Conservation (phyloP, 345 rosid species). For the Aquilaria yunnanensis region DNA sequence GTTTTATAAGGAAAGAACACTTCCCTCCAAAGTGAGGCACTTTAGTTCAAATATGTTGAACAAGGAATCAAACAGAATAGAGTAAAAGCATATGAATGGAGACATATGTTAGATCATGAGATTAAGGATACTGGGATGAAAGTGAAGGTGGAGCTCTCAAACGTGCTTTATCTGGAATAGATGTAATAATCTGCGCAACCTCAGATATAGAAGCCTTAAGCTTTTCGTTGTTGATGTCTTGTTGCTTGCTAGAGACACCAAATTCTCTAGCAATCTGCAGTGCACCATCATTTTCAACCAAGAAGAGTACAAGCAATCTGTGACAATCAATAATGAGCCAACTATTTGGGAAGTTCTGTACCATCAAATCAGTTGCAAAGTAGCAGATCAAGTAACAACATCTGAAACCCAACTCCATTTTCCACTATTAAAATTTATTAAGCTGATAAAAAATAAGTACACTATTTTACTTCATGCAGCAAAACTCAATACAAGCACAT, state of each 20-base stretch:
- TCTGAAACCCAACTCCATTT: not conserved
- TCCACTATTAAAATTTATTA: too few relatives aligned
- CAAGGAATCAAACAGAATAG: not conserved
- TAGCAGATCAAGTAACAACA: conserved; percentile 1
- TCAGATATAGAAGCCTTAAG: conserved; percentile 39
- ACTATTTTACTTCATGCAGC: too few relatives aligned
- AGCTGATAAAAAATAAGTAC: too few relatives aligned
- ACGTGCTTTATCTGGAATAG: conserved; percentile 89
- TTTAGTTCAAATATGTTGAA: conserved; percentile 6
- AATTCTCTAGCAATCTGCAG: conserved; percentile 54
- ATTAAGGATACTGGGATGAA: conserved; percentile 88
- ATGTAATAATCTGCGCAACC: conserved; percentile 70
- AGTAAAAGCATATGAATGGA: conserved; percentile 2
- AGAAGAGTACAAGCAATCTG: conserved; percentile 76
- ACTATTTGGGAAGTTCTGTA: not conserved
- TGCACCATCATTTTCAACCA: conserved; percentile 76
- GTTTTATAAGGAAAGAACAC: conserved; percentile 41
- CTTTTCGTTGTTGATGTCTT: conserved; percentile 22
- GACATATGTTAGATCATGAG: conserved; percentile 8
- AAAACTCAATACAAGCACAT: too few relatives aligned
- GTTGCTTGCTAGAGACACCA: conserved; percentile 20
- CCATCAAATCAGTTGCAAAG: conserved; percentile 3
- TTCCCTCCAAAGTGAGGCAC: conserved; percentile 7
- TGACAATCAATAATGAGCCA: conserved; percentile 14
- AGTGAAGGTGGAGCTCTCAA: conserved; percentile 48